Percentiles rank a stretch among this genome's conserved stretches.
These are phyloP conservation scores for Stylonectria norvegica DNA, from an alignment of 2,329 filamentous ascomycete genomes.

Conservation along the genomic window DNA sequence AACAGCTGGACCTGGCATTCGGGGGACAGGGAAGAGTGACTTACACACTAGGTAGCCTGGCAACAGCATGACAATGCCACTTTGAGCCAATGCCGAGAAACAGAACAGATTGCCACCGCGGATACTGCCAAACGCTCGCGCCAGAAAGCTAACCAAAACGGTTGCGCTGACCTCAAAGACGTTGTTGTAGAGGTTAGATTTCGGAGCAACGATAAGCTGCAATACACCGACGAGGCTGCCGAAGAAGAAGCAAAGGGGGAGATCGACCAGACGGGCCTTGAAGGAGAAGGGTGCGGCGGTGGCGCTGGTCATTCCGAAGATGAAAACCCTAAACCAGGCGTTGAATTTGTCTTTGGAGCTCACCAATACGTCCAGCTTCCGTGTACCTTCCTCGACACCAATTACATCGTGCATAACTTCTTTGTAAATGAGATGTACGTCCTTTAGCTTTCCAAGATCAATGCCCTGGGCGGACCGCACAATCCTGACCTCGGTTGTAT, in stretches of 20 bases:
- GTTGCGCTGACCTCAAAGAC: slow-evolving; percentile 63
- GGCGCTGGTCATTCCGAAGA: slow-evolving; percentile 71
- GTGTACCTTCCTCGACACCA: slow-evolving; percentile 55
- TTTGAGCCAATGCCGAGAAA: slow-evolving; percentile 63
- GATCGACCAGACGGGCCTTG: slow-evolving; percentile 64
- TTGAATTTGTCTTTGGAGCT: slow-evolving; percentile 53
- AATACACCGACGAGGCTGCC: slow-evolving; percentile 67
- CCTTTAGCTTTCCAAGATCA: slow-evolving; percentile 59
- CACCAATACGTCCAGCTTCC: slow-evolving; percentile 52
- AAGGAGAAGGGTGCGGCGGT: slow-evolving; percentile 75
- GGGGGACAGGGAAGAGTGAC: slow-evolving; percentile 12
- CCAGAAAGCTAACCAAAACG: slow-evolving; percentile 59
- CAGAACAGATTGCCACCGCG: slow-evolving; percentile 51
- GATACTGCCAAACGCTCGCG: slow-evolving; percentile 62
- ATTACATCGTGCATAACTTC: slow-evolving; percentile 61
- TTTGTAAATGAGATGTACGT: slow-evolving; percentile 61
- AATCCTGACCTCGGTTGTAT: slow-evolving; percentile 65
- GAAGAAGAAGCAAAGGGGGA: slow-evolving; percentile 68
- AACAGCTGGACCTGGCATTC: too few relatives aligned
- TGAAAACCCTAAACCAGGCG: slow-evolving; percentile 51
- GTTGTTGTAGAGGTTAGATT: slow-evolving; percentile 64
- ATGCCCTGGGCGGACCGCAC: slow-evolving; percentile 57
- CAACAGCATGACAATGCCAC: slow-evolving; percentile 62
- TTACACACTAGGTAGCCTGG: slow-evolving; percentile 60
- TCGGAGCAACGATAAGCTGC: slow-evolving; percentile 66